Conservation (phyloP, 2,329 filamentous ascomycete species). For the Penicillium frequentans region DNA sequence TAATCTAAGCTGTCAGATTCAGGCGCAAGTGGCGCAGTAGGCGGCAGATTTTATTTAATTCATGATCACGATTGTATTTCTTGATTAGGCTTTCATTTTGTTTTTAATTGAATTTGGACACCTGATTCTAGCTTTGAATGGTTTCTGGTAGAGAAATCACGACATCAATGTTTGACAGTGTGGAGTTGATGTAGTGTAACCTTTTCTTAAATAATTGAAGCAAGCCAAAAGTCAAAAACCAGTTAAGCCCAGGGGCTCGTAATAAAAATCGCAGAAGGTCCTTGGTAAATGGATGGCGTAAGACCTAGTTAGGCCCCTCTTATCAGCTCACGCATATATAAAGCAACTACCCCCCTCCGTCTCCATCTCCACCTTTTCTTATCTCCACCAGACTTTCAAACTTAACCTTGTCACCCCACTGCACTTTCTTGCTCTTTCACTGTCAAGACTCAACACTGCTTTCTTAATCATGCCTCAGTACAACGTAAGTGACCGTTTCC, state of each 20-base stretch:
- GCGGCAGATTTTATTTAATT: background rate
- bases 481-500: conserved; percentile 31
- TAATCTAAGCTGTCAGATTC: background rate
- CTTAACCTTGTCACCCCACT: conserved; percentile 5
- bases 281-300: conserved; percentile 15
- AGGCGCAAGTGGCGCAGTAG: background rate
- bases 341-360: conserved; percentile 9
- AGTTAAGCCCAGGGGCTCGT: background rate
- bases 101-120: background rate
- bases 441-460: background rate
- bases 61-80: background rate
- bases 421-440: background rate
- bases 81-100: background rate
- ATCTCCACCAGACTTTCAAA: conserved; percentile 5
- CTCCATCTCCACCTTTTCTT: conserved; percentile 10
- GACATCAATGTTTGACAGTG: conserved; percentile 5
- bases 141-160: conserved; percentile 2
- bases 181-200: conserved; percentile 9
- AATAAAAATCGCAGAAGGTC: background rate
- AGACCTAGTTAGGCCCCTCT: conserved; percentile 11
- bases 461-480: conserved; percentile 37
- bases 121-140: too few species aligned
- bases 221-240: background rate
- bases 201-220: background rate
- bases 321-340: conserved; percentile 11